phyloP scores from a whole-genome alignment of 805 yeast genomes.

The Spathaspora sp. region DNA sequence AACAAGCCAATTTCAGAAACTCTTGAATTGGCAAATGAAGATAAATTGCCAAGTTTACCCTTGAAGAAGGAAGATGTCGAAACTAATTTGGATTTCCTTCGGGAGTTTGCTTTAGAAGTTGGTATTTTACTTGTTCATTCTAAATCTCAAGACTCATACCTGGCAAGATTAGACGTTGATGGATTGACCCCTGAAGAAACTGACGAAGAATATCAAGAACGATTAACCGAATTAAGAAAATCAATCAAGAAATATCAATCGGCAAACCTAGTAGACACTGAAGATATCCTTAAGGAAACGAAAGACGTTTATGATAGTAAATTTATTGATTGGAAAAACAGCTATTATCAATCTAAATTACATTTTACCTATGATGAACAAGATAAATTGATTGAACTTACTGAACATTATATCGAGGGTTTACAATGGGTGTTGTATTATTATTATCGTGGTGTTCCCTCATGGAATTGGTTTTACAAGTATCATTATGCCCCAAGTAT shows the following conservation, averaged over 20 bases:
- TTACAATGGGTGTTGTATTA: conserved; percentile 94
- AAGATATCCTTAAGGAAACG: conserved; percentile 41
- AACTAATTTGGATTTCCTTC: conserved; percentile 58
- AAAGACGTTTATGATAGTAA: conserved; percentile 68
- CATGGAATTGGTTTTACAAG: conserved; percentile 93
- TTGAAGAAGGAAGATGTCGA: conserved; percentile 47
- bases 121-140: conserved; percentile 68
- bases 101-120: conserved; percentile 59
- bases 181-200: conserved; percentile 68
- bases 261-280: conserved; percentile 60
- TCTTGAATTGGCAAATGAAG: conserved; percentile 26
- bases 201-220: conserved; percentile 57
- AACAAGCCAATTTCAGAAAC: conserved; percentile 29
- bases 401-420: conserved; percentile 87
- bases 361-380: conserved; percentile 62
- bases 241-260: conserved; percentile 62
- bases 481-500: conserved; percentile 94
- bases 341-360: conserved; percentile 81
- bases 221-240: conserved; percentile 49
- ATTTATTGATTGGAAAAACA: conserved; percentile 77
- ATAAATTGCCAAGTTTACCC: conserved; percentile 21
- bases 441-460: conserved; percentile 85
- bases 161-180: conserved; percentile 65
- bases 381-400: conserved; percentile 55
- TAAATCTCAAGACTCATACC: conserved; percentile 50